Percentiles rank a stretch among this genome's conserved stretches.
These are phyloP conservation scores for Suhomyces emberorum DNA, from an alignment of 805 yeast species.

Conservation along the genomic window DNA sequence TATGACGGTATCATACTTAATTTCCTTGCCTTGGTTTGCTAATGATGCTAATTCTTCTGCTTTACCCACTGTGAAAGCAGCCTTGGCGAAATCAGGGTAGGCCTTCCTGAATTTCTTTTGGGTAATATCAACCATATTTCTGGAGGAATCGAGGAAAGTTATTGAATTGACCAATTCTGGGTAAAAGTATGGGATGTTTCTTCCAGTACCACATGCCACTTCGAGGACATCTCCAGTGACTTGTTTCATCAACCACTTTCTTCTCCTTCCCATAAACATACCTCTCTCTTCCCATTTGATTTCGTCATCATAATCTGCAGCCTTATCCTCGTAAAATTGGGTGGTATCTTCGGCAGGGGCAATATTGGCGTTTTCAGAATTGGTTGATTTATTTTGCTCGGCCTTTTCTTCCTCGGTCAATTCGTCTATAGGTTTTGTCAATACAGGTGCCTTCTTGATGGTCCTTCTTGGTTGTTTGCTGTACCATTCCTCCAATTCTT, in stretches of 20 bases:
- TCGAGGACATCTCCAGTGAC: slow-evolving; percentile 88
- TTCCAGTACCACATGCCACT: slow-evolving; percentile 94
- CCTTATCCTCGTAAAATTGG: slow-evolving; percentile 70
- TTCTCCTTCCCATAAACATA: slow-evolving; percentile 56
- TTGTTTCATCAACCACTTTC: slow-evolving; percentile 78
- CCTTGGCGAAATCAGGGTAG: slow-evolving; percentile 67
- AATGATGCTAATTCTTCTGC: slow-evolving; percentile 76
- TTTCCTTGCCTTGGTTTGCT: slow-evolving; percentile 35
- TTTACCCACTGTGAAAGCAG: slow-evolving; percentile 84
- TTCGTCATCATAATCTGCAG: slow-evolving; percentile 75
- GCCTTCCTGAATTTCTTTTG: slow-evolving; percentile 64
- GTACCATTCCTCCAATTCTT: slow-evolving; percentile 42
- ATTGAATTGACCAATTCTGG: slow-evolving; percentile 61
- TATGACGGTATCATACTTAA: slow-evolving; percentile 84
- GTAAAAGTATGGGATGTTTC: slow-evolving; percentile 76
- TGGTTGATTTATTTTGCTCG: slow-evolving; percentile 22
- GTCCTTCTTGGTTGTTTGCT: slow-evolving; percentile 27
- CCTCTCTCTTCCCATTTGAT: slow-evolving; percentile 72
- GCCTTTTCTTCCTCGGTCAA: slow-evolving; percentile 26
- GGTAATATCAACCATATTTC: slow-evolving; percentile 80
- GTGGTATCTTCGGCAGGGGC: slow-evolving; percentile 80
- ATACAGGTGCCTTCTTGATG: slow-evolving; percentile 22
- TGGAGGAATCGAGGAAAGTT: slow-evolving; percentile 83
- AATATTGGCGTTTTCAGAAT: slow-evolving; percentile 41
- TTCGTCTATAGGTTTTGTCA: slow-evolving; percentile 18